Evolutionary conservation across 2,329 filamentous ascomycete genomes (phyloP), one percentile per base, ranked within the genome.

Genomic region (Diaporthe citriasiana): DNA sequence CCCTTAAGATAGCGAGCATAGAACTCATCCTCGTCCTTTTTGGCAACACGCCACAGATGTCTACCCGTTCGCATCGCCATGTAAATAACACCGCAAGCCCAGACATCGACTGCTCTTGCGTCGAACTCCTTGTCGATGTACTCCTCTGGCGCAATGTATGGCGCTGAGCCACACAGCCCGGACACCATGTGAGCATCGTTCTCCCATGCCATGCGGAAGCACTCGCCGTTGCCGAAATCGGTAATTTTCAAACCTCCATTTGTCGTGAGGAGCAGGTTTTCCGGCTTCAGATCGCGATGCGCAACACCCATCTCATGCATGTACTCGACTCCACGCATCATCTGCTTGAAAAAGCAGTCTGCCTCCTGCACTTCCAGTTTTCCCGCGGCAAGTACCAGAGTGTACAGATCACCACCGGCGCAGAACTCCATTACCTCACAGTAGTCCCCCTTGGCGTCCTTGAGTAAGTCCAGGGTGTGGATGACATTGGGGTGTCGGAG

Each of bases 341-440:
- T 92, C 84, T 99, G 97, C 85, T 98, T 98, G 88, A 99, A 99
- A 83, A 97, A 97, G 85, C 97, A 99, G 82, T 99, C 97, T 75
- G 97, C 96, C 84, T 99, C 97, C 75, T 91, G 88, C 40, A 97
- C 94, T 82, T 97, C 95, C 27, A 99, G 91, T 83, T 98, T 98
- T 74, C 94, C 94, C 50, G 95, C 95, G 9, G 97, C 92, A 40
- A 98, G 90, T 27, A 99, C 93, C 7, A 99, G 89, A 0, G 95
- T 98, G 83, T 98, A 98, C 33, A 99, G 88, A 82, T 99, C 97
- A 74, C 97, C 97, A 75, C 97, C 97, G 50, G 96, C 95, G 82
- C 97, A 99, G 82, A 97, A 99, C 84, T 99, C 97, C 97, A 99
- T 99, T 70, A 99, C 97, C 83, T 99, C 97, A 84, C 97, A 99